A percentile compares a stretch with the other conserved stretches of the same genome.
Conservation (phyloP, 495 filamentous ascomycete species). For the Trichocladium uniseriatum region DNA sequence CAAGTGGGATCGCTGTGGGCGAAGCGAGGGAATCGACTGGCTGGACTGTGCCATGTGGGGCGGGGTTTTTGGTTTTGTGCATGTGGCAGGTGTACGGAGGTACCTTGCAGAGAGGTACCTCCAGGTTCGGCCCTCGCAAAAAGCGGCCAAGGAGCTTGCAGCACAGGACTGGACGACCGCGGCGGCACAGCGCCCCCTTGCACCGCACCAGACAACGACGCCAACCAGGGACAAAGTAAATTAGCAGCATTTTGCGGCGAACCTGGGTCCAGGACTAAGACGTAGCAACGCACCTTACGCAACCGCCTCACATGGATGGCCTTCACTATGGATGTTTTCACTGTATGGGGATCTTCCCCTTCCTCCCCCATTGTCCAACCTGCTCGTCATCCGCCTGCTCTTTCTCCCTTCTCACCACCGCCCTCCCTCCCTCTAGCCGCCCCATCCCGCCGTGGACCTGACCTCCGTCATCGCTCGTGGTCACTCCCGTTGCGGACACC, state of each 20-base stretch:
- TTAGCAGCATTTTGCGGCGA: constrained; percentile 30
- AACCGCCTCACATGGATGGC: constrained; percentile 29
- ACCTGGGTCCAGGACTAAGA: constrained; percentile 22
- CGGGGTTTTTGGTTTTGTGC: background rate
- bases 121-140: background rate
- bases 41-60: background rate
- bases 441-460: constrained; percentile 2
- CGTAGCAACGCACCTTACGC: constrained; percentile 21
- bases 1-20: background rate
- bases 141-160: constrained; percentile 1
- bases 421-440: background rate
- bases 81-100: background rate
- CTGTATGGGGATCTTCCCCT: constrained; percentile 17
- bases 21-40: constrained; percentile 1
- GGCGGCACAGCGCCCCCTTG: constrained; percentile 22
- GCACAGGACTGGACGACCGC: constrained; percentile 3
- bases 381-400: background rate
- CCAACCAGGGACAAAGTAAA: constrained; percentile 32
- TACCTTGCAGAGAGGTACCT: constrained; percentile 1
- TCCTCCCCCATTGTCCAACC: constrained; percentile 7
- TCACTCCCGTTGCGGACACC: constrained; percentile 5
- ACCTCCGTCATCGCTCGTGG: constrained; percentile 8
- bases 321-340: constrained; percentile 24
- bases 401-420: background rate
- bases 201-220: constrained; percentile 29